These are phyloP conservation scores for Monascus purpureus DNA, from an alignment of 495 filamentous ascomycete species.

Conservation along the genomic window DNA sequence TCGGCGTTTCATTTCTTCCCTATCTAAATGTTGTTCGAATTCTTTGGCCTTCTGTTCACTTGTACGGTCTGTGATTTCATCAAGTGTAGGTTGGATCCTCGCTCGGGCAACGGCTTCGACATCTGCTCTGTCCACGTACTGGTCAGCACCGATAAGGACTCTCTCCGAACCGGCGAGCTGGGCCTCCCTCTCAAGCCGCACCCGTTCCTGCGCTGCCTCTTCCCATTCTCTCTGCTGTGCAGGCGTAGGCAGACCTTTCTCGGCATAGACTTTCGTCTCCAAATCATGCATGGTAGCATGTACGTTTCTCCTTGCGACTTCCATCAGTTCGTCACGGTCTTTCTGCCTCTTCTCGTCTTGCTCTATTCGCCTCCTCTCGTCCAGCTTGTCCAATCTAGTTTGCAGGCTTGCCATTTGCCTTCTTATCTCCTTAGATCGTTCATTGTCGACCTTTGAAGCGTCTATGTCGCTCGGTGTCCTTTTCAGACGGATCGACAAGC, in stretches of 20 bases:
- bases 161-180: constrained; percentile 42
- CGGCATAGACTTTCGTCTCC: constrained; percentile 62
- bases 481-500: constrained; percentile 44
- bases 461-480: constrained; percentile 60
- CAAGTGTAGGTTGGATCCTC: constrained; percentile 77
- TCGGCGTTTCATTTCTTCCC: constrained; percentile 32
- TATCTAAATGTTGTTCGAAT: constrained; percentile 40
- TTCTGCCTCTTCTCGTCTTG: constrained; percentile 62
- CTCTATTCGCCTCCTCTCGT: constrained; percentile 49
- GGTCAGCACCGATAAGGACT: constrained; percentile 70
- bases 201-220: constrained; percentile 51
- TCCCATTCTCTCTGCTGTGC: constrained; percentile 66
- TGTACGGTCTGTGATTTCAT: constrained; percentile 70
- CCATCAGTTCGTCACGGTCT: constrained; percentile 62
- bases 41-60: constrained; percentile 51
- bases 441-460: constrained; percentile 45
- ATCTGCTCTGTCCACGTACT: constrained; percentile 62
- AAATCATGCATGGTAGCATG: constrained; percentile 59
- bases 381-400: constrained; percentile 52
- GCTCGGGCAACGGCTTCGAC: constrained; percentile 68
- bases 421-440: constrained; percentile 57
- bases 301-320: constrained; percentile 73
- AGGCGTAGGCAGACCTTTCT: constrained; percentile 64
- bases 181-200: constrained; percentile 43
- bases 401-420: constrained; percentile 67